Conservation (phyloP, 208 protist genomes). For the Acanthamoeba castellanii region DNA sequence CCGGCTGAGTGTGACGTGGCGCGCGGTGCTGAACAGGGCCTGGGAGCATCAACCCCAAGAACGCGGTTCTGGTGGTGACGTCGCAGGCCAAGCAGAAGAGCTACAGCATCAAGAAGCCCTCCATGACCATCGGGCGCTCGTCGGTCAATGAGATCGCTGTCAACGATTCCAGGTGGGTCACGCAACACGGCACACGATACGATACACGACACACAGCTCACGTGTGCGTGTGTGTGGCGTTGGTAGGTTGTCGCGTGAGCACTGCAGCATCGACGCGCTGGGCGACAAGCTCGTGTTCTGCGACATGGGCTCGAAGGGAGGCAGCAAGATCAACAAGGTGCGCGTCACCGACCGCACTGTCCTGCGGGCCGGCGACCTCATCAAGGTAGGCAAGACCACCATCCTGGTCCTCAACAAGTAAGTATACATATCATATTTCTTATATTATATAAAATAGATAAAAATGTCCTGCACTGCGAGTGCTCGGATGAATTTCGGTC, state of each 20-base stretch:
- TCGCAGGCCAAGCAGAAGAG: not conserved
- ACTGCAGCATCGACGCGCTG: conserved; percentile 12
- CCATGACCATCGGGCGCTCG: not conserved
- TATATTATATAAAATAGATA: no score
- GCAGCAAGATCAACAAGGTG: conserved; percentile 57
- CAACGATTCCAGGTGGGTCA: not conserved
- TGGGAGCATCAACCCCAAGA: not conserved
- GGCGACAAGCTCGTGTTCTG: conserved; percentile 43
- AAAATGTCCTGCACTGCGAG: no score
- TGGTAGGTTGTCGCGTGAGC: not conserved
- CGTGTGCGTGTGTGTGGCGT: no score
- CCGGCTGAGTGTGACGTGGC: no score
- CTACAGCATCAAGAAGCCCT: conserved; percentile 39
- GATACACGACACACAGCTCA: not conserved
- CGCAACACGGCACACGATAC: not conserved
- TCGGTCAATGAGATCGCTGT: conserved; percentile 7
- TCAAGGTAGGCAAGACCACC: conserved; percentile 14
- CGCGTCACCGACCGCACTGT: not conserved
- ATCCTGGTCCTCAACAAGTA: conserved; percentile 14
- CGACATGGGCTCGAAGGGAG: conserved; percentile 52
- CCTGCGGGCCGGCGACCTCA: not conserved
- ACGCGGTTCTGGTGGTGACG: not conserved
- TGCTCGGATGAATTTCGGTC: no score
- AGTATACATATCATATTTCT: no score
- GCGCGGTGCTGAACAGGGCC: not conserved